Evolutionary conservation across 257 asterid species (phyloP), one percentile per base, ranked within the genome.

Genomic region (Leptodermis oblonga): DNA sequence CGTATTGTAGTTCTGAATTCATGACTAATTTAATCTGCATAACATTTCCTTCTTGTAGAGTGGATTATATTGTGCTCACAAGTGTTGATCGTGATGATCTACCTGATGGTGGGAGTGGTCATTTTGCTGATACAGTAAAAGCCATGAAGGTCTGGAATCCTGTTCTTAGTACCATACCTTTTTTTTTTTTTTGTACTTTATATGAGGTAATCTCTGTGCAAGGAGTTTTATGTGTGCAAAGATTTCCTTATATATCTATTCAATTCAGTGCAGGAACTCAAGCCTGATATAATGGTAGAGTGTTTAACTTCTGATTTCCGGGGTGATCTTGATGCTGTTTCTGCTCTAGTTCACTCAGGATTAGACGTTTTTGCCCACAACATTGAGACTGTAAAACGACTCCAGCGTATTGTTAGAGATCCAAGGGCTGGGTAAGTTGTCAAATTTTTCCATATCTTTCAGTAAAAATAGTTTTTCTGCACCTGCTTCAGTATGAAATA

Each of bases 341-440:
- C 86, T 64, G 78, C 84, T 51, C 87, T 94, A 18, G 92, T 83
- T 65, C 87, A 83, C 80, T 94, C 97, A 39, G 97, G 99, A 43
- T 86, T 94, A 69, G 97, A 94, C 74, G 99, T 94, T 62, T 94
- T 89, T 70, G 97, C 99, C 26, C 99, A 94, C 90, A 94, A 91
- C 68, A 66, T 91, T 37, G 97, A 94, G 72, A 94, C 99, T 46
- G 96, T 94, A 74, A 88, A 82, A 79, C 82, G 96, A 12, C 85
- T 91, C 74, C 97, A 94, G 79, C 88, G 97, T 65, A 86, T 91
- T 70, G 97, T 94, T 70, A 88, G 99, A 79, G 97, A 91, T 84
- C 97, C 97, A 41, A 86, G 96, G 76, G 97, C 99, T 63, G 96
- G 97, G 99, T 90, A 75, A 81, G 92, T 77, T 68, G 72, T 69